Evolutionary conservation across 257 asterid species (phyloP).

Genomic region (Ocimum tenuiflorum): DNA sequence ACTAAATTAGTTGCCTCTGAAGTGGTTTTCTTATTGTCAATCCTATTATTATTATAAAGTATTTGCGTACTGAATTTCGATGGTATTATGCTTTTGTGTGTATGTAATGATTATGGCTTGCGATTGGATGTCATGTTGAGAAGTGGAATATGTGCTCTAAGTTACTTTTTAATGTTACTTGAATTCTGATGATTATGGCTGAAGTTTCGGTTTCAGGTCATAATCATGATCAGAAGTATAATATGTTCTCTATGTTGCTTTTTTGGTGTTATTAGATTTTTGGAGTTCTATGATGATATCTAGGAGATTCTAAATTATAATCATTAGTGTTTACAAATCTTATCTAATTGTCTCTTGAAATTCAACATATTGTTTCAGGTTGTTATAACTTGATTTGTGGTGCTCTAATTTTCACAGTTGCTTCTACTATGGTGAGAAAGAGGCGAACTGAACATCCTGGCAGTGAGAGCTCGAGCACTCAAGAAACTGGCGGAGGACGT

Average conservation of each 20-base stretch:
- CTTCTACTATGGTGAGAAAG: constrained; percentile 66
- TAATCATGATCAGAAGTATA: not conserved
- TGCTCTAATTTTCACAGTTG: not conserved
- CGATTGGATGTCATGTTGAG: too few relatives aligned
- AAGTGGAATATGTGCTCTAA: too few relatives aligned
- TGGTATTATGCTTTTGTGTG: not conserved
- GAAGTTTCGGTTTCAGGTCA: not conserved
- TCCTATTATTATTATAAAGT: not conserved
- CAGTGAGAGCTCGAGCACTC: constrained; percentile 60
- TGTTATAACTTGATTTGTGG: too few relatives aligned
- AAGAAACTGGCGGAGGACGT: constrained; percentile 42
- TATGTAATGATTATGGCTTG: not conserved
- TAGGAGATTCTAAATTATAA: not conserved
- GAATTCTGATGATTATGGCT: too few relatives aligned
- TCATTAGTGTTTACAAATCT: too few relatives aligned
- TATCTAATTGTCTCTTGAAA: not conserved
- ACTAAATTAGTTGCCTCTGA: not conserved
- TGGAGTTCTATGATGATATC: not conserved
- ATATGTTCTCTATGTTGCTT: not conserved
- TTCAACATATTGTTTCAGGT: not conserved
- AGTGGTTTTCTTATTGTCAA: not conserved
- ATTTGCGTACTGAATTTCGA: not conserved
- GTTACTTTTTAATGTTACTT: too few relatives aligned
- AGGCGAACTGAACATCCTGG: constrained; percentile 61
- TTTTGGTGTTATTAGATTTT: not conserved